These are phyloP conservation scores for Eremothecium cymbalariae DNA, from an alignment of 1,139 yeast genomes.

Conservation along the genomic window DNA sequence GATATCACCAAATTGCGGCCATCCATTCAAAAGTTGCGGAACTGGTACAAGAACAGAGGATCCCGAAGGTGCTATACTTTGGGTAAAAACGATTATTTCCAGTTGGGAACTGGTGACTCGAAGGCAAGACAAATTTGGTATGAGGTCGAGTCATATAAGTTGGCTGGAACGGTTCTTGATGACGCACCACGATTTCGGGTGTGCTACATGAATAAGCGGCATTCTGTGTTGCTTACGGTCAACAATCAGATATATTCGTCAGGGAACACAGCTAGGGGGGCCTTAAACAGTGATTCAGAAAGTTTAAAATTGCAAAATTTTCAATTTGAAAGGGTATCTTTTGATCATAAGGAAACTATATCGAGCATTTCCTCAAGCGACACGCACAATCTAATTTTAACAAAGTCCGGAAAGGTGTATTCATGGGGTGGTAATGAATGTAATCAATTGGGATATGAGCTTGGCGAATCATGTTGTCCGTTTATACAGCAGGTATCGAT, in stretches of 20 bases:
- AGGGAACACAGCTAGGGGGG: slow-evolving; percentile 36
- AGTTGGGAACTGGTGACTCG: slow-evolving; percentile 61
- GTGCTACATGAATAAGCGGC: slow-evolving; percentile 54
- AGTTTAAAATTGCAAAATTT: not conserved
- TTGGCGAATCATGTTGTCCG: slow-evolving; percentile 35
- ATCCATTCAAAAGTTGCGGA: slow-evolving; percentile 13
- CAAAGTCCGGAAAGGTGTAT: slow-evolving; percentile 45
- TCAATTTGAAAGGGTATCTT: not conserved
- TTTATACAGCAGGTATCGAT: slow-evolving; percentile 29
- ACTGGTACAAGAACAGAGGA: slow-evolving; percentile 35
- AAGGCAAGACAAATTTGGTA: slow-evolving; percentile 39
- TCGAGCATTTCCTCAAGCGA: not conserved
- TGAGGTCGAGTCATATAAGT: slow-evolving; percentile 25
- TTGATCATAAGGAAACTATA: not conserved
- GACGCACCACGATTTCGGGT: slow-evolving; percentile 29
- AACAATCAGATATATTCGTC: slow-evolving; percentile 47
- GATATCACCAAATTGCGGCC: not conserved
- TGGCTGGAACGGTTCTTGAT: slow-evolving; percentile 28
- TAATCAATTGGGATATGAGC: slow-evolving; percentile 56
- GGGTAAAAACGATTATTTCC: slow-evolving; percentile 61
- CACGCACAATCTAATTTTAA: slow-evolving; percentile 53
- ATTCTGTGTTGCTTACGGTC: slow-evolving; percentile 51
- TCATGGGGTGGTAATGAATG: slow-evolving; percentile 73
- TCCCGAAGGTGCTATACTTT: slow-evolving; percentile 55
- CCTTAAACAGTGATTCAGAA: not conserved